phyloP scores from a whole-genome alignment of 2,329 filamentous ascomycete genomes.

The Madurella mycetomatis region DNA sequence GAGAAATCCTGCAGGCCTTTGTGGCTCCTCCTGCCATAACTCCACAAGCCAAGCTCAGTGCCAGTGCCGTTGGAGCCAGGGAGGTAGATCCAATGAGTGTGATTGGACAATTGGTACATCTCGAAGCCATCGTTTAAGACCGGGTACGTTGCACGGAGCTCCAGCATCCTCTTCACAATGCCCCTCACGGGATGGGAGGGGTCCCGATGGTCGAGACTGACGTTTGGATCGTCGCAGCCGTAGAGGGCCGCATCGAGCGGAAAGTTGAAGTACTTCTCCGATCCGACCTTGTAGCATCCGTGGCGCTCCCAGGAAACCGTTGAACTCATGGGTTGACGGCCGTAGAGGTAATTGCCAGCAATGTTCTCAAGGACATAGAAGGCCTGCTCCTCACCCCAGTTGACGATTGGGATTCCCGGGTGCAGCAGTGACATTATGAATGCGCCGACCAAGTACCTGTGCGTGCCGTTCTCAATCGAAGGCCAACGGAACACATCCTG shows the following conservation, averaged over 20 bases:
- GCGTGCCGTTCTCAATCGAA: slow-evolving; percentile 50
- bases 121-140: slow-evolving; percentile 57
- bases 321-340: slow-evolving; percentile 58
- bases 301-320: slow-evolving; percentile 60
- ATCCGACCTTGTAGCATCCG: slow-evolving; percentile 56
- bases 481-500: slow-evolving; percentile 63
- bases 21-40: slow-evolving; percentile 51
- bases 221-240: slow-evolving; percentile 52
- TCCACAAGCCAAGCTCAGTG: slow-evolving; percentile 55
- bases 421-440: slow-evolving; percentile 53
- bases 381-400: slow-evolving; percentile 64
- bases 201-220: slow-evolving; percentile 59
- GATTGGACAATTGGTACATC: slow-evolving; percentile 52
- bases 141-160: slow-evolving; percentile 52
- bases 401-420: slow-evolving; percentile 36
- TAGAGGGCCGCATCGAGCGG: slow-evolving; percentile 49
- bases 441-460: slow-evolving; percentile 51
- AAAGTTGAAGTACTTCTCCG: slow-evolving; percentile 54
- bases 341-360: slow-evolving; percentile 61
- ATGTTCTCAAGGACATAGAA: slow-evolving; percentile 62
- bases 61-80: slow-evolving; percentile 48
- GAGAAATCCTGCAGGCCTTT: slow-evolving; percentile 37
- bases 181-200: slow-evolving; percentile 58
- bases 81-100: slow-evolving; percentile 47
- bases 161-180: slow-evolving; percentile 57